Conservation (phyloP, 75 land plant species). For the Ceratopteris richardii region DNA sequence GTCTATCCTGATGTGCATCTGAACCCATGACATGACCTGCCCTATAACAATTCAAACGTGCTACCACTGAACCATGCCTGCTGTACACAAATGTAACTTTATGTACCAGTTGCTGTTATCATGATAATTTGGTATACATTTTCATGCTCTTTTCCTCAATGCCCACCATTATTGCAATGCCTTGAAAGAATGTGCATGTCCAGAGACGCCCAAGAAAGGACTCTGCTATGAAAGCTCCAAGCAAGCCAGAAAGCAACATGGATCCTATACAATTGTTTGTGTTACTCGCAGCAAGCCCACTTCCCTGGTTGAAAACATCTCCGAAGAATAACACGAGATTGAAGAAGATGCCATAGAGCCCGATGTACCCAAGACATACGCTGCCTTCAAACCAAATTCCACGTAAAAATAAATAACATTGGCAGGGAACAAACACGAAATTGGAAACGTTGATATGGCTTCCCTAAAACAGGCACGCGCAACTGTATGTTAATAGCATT, state of each 20-base stretch:
- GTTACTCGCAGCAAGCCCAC: constrained; percentile 55
- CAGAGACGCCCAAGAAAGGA: constrained; percentile 64
- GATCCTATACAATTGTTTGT: constrained; percentile 72
- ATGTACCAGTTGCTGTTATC: too few species aligned
- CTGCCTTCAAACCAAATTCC: too few species aligned
- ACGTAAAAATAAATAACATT: too few species aligned
- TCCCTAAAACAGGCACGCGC: too few species aligned
- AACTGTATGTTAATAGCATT: too few species aligned
- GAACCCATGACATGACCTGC: not conserved
- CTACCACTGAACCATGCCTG: too few species aligned
- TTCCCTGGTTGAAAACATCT: constrained; percentile 43
- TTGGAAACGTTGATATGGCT: too few species aligned
- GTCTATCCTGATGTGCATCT: not conserved
- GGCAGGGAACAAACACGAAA: too few species aligned
- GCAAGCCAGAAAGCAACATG: constrained; percentile 47
- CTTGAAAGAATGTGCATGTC: constrained; percentile 63
- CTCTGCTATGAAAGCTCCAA: constrained; percentile 76
- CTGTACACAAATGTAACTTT: too few species aligned
- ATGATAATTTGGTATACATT: too few species aligned
- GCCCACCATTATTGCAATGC: constrained; percentile 36
- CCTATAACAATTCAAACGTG: too few species aligned
- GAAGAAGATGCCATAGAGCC: constrained; percentile 57
- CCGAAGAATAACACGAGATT: constrained; percentile 65
- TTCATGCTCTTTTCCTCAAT: too few species aligned
- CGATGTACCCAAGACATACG: constrained; percentile 9